These are phyloP conservation scores for Mortierella sp. DNA, from an alignment of 371 early-diverging fungal genomes.

Conservation along the genomic window DNA sequence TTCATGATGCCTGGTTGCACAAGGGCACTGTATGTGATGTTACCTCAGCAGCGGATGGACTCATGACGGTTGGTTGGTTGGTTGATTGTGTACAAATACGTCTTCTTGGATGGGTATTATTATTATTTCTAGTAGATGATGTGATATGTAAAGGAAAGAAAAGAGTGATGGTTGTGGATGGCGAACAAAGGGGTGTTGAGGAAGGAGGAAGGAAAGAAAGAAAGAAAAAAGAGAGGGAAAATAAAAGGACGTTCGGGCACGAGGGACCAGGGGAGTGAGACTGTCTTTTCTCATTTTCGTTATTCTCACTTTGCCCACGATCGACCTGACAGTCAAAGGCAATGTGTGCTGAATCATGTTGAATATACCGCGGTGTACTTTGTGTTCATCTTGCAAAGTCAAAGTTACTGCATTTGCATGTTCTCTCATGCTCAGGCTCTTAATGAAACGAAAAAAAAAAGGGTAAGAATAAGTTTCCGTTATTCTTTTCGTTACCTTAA, in stretches of 20 bases:
- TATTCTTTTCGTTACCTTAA: too few relatives aligned
- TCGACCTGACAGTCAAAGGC: not conserved
- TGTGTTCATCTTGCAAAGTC: not conserved
- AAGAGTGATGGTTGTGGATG: not conserved
- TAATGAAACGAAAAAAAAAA: not conserved
- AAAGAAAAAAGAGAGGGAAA: not conserved
- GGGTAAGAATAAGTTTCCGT: too few relatives aligned
- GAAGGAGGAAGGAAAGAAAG: not conserved
- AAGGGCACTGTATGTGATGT: not conserved
- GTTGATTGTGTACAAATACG: not conserved
- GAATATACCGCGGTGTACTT: too few relatives aligned
- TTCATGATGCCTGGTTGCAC: not conserved
- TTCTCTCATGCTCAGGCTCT: not conserved
- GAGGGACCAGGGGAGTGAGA: not conserved
- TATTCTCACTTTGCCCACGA: not conserved
- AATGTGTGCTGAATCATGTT: too few relatives aligned
- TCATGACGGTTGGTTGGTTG: conserved; percentile 20
- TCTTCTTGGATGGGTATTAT: not conserved
- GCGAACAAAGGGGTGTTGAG: not conserved
- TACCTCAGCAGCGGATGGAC: conserved; percentile 37
- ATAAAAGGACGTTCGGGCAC: conserved; percentile 1
- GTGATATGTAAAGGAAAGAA: not conserved
- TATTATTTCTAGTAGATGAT: not conserved
- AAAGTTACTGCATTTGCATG: not conserved
- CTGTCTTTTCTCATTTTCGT: not conserved